Conservation (phyloP, 345 rosid genomes). For the Eucalyptus albens region DNA sequence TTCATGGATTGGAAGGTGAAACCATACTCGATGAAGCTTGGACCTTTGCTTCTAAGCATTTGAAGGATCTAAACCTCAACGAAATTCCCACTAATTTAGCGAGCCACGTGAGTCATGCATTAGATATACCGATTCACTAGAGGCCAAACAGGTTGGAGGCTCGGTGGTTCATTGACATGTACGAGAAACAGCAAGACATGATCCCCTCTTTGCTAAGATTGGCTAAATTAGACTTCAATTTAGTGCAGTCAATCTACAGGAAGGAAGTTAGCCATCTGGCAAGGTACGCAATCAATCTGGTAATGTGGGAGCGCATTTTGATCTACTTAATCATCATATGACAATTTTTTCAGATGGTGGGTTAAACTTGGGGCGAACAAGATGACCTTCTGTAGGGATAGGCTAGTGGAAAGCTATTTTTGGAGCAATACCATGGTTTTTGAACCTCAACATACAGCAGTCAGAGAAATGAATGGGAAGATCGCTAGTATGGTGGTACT, state of each 20-base stretch:
- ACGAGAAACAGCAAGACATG: neutral
- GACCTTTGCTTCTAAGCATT: neutral
- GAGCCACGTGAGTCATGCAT: neutral
- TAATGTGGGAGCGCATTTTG: neutral
- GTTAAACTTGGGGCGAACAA: neutral
- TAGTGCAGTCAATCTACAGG: neutral
- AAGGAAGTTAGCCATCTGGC: neutral
- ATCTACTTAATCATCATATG: neutral
- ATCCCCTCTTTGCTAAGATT: neutral
- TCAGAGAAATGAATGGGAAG: too few relatives aligned
- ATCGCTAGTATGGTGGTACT: too few relatives aligned
- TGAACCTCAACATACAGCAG: too few relatives aligned
- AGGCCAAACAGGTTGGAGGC: conserved; percentile 8
- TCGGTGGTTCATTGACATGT: neutral
- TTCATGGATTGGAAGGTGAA: neutral
- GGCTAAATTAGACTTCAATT: conserved; percentile 4
- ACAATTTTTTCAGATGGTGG: conserved; percentile 3
- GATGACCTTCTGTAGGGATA: neutral
- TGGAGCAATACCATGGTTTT: neutral
- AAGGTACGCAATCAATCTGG: neutral
- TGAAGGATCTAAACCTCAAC: neutral
- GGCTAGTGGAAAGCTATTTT: neutral
- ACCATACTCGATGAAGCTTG: neutral
- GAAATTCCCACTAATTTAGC: neutral
- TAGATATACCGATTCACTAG: neutral